These are phyloP conservation scores for Arthrobotrys sphaeroides DNA, from an alignment of 2,329 filamentous ascomycete species.

Conservation along the genomic window DNA sequence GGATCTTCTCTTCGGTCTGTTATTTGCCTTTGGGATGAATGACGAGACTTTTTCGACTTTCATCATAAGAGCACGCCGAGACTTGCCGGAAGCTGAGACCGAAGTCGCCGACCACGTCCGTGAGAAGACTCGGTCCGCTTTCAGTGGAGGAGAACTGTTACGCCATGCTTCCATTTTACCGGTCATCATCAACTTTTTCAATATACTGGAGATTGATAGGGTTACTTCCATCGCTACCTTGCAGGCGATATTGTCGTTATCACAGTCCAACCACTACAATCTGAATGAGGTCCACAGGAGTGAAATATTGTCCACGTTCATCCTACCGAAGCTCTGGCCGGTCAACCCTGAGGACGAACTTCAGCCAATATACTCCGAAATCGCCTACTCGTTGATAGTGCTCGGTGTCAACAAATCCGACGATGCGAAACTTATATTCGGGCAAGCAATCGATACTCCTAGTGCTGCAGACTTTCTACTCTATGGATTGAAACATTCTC, in stretches of 20 bases:
- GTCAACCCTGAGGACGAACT: constrained; percentile 63
- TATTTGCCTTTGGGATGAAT: constrained; percentile 81
- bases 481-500: constrained; percentile 76
- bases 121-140: constrained; percentile 56
- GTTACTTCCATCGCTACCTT: constrained; percentile 71
- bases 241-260: constrained; percentile 70
- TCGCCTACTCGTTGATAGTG: constrained; percentile 76
- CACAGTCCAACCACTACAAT: constrained; percentile 73
- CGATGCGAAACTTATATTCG: constrained; percentile 80
- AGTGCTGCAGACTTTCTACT: constrained; percentile 75
- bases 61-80: constrained; percentile 40
- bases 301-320: constrained; percentile 64
- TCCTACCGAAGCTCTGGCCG: constrained; percentile 57
- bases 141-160: constrained; percentile 59
- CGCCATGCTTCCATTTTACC: constrained; percentile 63
- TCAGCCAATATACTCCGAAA: constrained; percentile 71
- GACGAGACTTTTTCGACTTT: constrained; percentile 71
- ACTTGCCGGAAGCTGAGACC: constrained; percentile 37
- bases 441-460: constrained; percentile 66
- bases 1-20: constrained; percentile 83
- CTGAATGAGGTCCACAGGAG: constrained; percentile 76
- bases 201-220: constrained; percentile 58
- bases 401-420: constrained; percentile 82
- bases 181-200: constrained; percentile 57
- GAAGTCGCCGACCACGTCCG: constrained; percentile 37